Evolutionary conservation across 139 green algal genomes (phyloP).

Genomic region (Auxenochlorella pyrenoidosa): DNA sequence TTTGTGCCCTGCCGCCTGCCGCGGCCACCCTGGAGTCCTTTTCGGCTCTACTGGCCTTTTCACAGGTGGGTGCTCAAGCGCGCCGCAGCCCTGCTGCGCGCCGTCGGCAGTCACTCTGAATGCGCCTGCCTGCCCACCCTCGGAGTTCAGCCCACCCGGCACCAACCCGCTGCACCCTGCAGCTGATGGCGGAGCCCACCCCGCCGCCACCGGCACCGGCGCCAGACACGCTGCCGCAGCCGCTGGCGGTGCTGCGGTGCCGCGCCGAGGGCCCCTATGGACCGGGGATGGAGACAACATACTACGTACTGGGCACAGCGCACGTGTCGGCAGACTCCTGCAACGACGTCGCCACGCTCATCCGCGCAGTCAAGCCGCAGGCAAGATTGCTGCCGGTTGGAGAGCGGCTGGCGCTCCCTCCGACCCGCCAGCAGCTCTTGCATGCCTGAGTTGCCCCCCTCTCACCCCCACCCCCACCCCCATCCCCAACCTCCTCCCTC

Average conservation of each 20-base stretch:
- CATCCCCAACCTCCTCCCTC: neutral
- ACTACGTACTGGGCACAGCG: slow-evolving; percentile 50
- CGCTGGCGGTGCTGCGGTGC: slow-evolving; percentile 32
- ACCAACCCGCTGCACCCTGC: neutral
- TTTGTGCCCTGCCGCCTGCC: too few relatives aligned
- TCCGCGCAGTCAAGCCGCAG: slow-evolving; percentile 26
- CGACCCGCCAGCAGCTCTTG: neutral
- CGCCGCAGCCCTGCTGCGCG: too few relatives aligned
- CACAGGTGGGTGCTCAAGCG: neutral
- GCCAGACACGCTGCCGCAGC: slow-evolving; percentile 7
- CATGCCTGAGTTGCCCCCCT: neutral
- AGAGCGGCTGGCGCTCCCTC: too few relatives aligned
- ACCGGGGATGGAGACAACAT: neutral
- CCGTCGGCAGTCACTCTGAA: too few relatives aligned
- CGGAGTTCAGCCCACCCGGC: too few relatives aligned
- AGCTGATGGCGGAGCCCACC: neutral
- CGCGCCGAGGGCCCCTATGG: neutral
- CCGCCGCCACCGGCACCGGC: too few relatives aligned
- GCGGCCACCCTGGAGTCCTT: neutral
- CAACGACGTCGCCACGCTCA: slow-evolving; percentile 35
- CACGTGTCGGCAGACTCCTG: slow-evolving; percentile 42
- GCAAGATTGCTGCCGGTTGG: neutral
- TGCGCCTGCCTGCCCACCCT: neutral
- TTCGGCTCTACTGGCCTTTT: neutral
- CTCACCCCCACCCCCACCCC: neutral